Evolutionary conservation across 2,329 filamentous ascomycete species (phyloP), one percentile per base, ranked within the genome.

Genomic region (Colletotrichum sidae): DNA sequence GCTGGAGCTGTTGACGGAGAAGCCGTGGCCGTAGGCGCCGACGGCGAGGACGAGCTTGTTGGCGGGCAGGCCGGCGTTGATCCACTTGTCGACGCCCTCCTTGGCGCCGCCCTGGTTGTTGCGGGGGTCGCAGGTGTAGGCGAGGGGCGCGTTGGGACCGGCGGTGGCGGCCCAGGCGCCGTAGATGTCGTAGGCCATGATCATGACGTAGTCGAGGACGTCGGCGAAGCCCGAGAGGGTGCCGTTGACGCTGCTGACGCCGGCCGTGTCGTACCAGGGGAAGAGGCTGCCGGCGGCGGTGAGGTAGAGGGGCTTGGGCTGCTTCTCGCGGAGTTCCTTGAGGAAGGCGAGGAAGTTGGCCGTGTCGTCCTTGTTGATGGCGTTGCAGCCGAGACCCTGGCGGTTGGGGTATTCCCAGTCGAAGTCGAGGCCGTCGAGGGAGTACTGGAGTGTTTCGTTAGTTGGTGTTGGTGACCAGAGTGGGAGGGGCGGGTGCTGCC

Each of bases 371-470:
- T 41, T 34, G 47, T 62, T 62, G 33, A 66, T 66, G 41, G 42
- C 34, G 58, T 66, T 66, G 63, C 63, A 66, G 53, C 63, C 63
- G 8, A 66, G 53, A 8, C 63, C 63, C 47, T 66, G 63, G 38
- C 63, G 63, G 63, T 63, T 63, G 33, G 69, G 69, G 55, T 71
- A 71, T 38, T 71, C 70, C n/a, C 49, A 69, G 55, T 71, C 70
- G 9, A 70, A 67, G 55, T 71, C 69, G 7, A 71, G 49, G 13
- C 70, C 55, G 10, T 58, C 55, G 37, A 58, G 47, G n/a, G 38
- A 37, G n/a, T 58, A 58, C 55, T 55, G 15, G 34, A 7, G 15
- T 8, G 4, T 10, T 25, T 4, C 25, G 33, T 55, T 17, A 45
- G 39, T 1, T 2, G 6, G 5, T 37, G 39, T 35, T 15, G 49